These are phyloP conservation scores for Amaranthus tricolor DNA, from an alignment of 179 eudicot genomes.

Conservation along the genomic window DNA sequence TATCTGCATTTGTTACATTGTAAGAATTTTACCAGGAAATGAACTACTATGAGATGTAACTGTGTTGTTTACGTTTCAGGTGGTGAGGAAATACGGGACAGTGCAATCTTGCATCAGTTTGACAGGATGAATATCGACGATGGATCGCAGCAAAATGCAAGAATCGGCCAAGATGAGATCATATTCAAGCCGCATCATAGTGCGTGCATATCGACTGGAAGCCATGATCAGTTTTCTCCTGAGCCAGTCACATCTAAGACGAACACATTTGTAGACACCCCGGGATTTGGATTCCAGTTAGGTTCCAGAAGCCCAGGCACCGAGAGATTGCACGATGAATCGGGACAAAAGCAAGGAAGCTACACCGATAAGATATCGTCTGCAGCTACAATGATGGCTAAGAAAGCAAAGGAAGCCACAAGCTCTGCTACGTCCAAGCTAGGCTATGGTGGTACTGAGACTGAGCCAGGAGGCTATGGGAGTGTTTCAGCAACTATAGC, in stretches of 20 bases:
- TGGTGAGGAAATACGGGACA: constrained; percentile 44
- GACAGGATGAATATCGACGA: constrained; percentile 41
- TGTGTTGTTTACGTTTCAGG: constrained; percentile 26
- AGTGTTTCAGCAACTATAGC: no score
- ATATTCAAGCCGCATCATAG: constrained; percentile 18
- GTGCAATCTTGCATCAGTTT: constrained; percentile 40
- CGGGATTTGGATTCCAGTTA: constrained; percentile 25
- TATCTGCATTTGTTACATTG: no score
- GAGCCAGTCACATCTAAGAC: constrained; percentile 32
- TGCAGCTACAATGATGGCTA: constrained; percentile 31
- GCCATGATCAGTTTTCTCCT: constrained; percentile 60
- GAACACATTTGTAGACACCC: background rate
- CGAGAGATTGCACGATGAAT: background rate
- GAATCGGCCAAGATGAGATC: constrained; percentile 20
- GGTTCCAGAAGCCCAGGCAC: background rate
- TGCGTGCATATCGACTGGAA: constrained; percentile 32
- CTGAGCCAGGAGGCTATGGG: background rate
- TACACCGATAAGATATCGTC: constrained; percentile 43
- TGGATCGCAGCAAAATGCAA: constrained; percentile 12
- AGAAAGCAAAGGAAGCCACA: constrained; percentile 34
- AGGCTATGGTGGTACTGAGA: constrained; percentile 12
- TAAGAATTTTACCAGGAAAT: background rate
- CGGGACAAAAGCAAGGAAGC: constrained; percentile 22
- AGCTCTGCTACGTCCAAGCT: constrained; percentile 26
- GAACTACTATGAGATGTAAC: background rate